A percentile compares a stretch with the other conserved stretches of the same genome.
phyloP scores from a whole-genome alignment of 169 alveolate genomes.

The Eimeria necatrix region DNA sequence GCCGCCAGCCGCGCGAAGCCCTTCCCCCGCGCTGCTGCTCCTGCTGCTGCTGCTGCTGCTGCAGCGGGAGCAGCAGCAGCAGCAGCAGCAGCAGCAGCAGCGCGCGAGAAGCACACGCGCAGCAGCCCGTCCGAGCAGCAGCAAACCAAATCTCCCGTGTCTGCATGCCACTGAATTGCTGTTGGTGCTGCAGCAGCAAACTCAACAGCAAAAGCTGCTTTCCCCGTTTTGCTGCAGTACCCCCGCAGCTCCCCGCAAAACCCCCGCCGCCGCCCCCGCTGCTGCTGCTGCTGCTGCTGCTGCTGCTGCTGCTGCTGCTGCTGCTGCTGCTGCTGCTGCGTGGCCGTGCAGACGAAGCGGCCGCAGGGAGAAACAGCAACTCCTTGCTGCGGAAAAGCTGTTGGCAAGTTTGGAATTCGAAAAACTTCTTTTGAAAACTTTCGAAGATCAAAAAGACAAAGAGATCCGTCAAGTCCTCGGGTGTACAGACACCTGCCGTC shows the following conservation, averaged over 20 bases:
- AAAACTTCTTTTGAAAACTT: constrained; percentile 49
- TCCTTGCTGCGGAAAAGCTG: background rate
- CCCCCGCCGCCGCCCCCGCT: background rate
- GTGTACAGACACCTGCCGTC: constrained; percentile 64
- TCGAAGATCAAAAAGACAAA: constrained; percentile 77
- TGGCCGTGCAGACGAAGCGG: constrained; percentile 24
- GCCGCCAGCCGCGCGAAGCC: background rate
- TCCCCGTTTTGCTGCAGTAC: background rate
- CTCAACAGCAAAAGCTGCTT: background rate
- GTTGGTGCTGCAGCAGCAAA: background rate
- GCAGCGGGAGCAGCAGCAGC: background rate
- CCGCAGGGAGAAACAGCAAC: constrained; percentile 78
- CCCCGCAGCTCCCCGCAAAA: background rate
- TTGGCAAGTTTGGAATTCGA: background rate
- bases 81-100: background rate
- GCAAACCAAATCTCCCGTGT: background rate
- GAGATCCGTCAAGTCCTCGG: constrained; percentile 54
- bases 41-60: constrained; percentile 72
- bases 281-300: constrained; percentile 24
- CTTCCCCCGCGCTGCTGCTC: no score
- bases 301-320: background rate
- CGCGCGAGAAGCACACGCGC: background rate
- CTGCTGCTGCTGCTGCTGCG: background rate
- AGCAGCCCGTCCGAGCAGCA: background rate
- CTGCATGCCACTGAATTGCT: background rate